Evolutionary conservation across 1,284 basidiomycete species (phyloP), one percentile per base, ranked within the genome.

Genomic region (Marasmius sp.): DNA sequence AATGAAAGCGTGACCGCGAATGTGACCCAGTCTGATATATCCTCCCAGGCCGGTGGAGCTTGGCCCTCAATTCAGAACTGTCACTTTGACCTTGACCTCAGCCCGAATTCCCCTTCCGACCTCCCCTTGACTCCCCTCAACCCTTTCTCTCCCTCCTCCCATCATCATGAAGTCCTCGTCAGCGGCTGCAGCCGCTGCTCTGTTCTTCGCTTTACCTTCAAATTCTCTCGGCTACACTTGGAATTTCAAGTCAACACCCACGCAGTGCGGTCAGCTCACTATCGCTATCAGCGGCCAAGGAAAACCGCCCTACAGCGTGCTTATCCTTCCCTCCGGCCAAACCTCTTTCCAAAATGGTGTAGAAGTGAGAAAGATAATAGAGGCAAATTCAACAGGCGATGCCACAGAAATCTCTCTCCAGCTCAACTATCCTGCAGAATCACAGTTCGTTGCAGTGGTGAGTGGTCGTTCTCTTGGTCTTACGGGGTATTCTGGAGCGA

Each of bases 391-490:
- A 67, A 65, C 77, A 36, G 79, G 72, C 27, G 66, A 72, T 50
- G 71, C 74, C 0, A 75, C 77, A 0, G 74, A 78, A 33, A 67
- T 84, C 39, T 79, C 72, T 45, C 88, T 92, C 71, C 75, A 82
- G 69, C 79, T 93, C 57, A 81, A 80, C 33, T 93, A 83, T 69
- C 91, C 91, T 0, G 78, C 75, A 53, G 79, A 84, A 68, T 88
- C 89, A 1, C 84, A 87, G 67, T 87, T 93, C 63, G 87, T 93
- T 22, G 85, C 86, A 1, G 87, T 92, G 69, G 91, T 92, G 69
- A 75, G 89, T 85, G 18, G 50, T 20, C 58, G 60, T 50, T 55
- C 59, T 57, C 6, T 38, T 36, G 12, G 12, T 14, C 5, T 38
- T 36, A 37, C 37, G 34, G 8, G 34, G 34, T 36, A 14, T 7